Conservation (phyloP, 306 rosid species). For the Echinosophora koreensis region DNA sequence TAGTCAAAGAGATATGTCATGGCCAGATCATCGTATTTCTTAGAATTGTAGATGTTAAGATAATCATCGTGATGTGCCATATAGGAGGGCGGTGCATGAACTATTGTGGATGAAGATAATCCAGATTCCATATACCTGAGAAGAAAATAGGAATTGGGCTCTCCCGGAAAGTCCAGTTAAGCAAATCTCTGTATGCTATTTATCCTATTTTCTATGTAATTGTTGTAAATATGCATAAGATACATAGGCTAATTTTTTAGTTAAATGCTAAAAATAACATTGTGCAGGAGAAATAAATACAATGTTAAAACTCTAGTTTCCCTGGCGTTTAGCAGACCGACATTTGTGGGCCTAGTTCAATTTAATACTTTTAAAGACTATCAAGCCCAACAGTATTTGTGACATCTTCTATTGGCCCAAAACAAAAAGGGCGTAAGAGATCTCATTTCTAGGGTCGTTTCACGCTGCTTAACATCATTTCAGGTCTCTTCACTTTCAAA, state of each 20-base stretch:
- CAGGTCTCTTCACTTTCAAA: background rate
- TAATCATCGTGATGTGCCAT: constrained; percentile 1
- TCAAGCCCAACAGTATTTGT: background rate
- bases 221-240: constrained; percentile 33
- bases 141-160: constrained; percentile 36
- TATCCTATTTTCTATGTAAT: constrained; percentile 33
- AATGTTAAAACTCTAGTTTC: too few relatives aligned
- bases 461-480: background rate
- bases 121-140: background rate
- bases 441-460: background rate
- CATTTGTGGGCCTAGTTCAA: too few relatives aligned
- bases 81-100: background rate
- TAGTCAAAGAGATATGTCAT: constrained; percentile 37
- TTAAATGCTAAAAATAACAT: too few relatives aligned
- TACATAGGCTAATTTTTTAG: background rate
- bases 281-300: too few relatives aligned
- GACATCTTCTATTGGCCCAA: background rate
- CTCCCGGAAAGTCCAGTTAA: background rate
- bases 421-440: background rate
- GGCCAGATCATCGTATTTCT: constrained; percentile 35
- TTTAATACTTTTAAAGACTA: too few relatives aligned
- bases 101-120: constrained; percentile 29
- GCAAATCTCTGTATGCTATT: constrained; percentile 3
- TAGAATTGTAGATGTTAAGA: constrained; percentile 17
- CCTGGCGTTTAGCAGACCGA: too few relatives aligned